Evolutionary conservation across 495 filamentous ascomycete genomes (phyloP).

Genomic region (Hypoxylon fragiforme): DNA sequence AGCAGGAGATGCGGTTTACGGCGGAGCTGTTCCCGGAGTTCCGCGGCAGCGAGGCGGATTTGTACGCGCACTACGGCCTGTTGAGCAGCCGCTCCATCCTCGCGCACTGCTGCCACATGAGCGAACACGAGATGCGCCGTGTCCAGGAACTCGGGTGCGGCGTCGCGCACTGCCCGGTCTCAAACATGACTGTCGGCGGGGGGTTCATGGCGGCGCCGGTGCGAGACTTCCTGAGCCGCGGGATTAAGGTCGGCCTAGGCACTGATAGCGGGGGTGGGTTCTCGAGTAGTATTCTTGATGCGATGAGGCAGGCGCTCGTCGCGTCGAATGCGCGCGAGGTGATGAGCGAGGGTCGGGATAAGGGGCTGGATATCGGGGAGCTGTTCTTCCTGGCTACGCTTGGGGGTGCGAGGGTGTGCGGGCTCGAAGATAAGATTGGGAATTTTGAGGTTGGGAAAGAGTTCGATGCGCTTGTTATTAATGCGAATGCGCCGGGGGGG

Average conservation of each 20-base stretch:
- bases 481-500: conserved; percentile 47
- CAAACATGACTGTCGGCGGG: conserved; percentile 64
- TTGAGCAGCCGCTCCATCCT: conserved; percentile 61
- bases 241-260: conserved; percentile 67
- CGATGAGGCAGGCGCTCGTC: conserved; percentile 63
- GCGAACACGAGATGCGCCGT: conserved; percentile 55
- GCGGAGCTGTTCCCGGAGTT: conserved; percentile 56
- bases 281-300: conserved; percentile 60
- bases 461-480: conserved; percentile 66
- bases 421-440: conserved; percentile 58
- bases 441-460: conserved; percentile 63
- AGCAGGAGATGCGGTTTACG: conserved; percentile 58
- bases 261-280: conserved; percentile 71
- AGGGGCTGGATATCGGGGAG: conserved; percentile 54
- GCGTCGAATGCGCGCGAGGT: conserved; percentile 59
- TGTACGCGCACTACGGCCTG: conserved; percentile 58
- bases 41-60: conserved; percentile 52
- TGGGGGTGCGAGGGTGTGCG: conserved; percentile 64
- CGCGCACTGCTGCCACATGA: conserved; percentile 64
- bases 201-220: conserved; percentile 65
- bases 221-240: conserved; percentile 57
- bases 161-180: conserved; percentile 65
- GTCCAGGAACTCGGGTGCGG: conserved; percentile 56
- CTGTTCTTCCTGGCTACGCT: conserved; percentile 65
- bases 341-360: conserved; percentile 50